Conservation (phyloP, 192 early-diverging fungal species). For the Linnemannia zychae region DNA sequence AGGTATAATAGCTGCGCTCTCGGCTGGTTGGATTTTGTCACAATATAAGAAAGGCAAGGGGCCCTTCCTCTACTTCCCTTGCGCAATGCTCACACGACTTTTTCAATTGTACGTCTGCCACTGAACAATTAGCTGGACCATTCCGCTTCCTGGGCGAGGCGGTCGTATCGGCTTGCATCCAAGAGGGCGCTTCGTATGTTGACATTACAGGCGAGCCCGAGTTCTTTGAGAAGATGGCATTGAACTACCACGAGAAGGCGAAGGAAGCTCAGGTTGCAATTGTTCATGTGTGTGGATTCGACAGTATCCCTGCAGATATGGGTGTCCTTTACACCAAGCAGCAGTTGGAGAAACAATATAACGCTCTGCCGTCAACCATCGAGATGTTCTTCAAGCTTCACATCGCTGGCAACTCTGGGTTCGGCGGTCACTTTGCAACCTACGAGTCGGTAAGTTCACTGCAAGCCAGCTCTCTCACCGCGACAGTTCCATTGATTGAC, state of each 20-base stretch:
- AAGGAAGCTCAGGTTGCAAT: constrained; percentile 63
- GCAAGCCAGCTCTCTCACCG: constrained; percentile 26
- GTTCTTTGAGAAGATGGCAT: constrained; percentile 74
- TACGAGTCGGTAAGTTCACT: constrained; percentile 67
- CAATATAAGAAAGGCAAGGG: not conserved
- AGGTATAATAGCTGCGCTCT: constrained; percentile 5
- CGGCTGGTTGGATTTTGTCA: constrained; percentile 11
- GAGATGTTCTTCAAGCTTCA: constrained; percentile 73
- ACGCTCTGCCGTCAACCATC: constrained; percentile 61
- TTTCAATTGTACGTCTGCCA: too few relatives aligned
- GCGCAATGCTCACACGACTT: not conserved
- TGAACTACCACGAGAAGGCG: constrained; percentile 66
- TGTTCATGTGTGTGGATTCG: constrained; percentile 69
- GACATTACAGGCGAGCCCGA: constrained; percentile 76
- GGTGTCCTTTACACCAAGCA: constrained; percentile 72
- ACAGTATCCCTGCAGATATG: constrained; percentile 74
- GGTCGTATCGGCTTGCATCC: constrained; percentile 72
- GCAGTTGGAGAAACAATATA: constrained; percentile 50
- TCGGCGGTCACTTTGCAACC: constrained; percentile 71
- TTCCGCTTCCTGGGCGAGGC: constrained; percentile 76
- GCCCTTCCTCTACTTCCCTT: too few relatives aligned
- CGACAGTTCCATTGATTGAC: not conserved
- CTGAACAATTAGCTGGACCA: constrained; percentile 60
- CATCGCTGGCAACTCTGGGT: constrained; percentile 61
- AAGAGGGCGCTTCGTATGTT: constrained; percentile 66